Evolutionary conservation across 805 yeast species (phyloP).

Genomic region (Yarrowia keelungensis): DNA sequence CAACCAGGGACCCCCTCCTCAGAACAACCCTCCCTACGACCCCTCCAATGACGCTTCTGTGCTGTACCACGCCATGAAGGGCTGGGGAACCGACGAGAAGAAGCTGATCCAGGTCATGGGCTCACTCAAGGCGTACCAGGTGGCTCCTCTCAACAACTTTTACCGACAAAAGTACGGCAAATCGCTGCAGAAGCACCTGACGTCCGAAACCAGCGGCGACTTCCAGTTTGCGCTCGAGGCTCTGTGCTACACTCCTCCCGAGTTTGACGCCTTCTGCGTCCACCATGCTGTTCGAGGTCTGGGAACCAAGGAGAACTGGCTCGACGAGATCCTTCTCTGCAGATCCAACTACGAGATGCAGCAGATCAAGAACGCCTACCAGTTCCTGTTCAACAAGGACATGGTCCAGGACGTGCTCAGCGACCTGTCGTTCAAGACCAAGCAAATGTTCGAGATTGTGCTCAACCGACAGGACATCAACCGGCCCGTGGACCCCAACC

Average conservation of each 20-base stretch:
- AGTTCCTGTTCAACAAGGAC: conserved; percentile 40
- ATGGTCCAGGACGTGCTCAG: conserved; percentile 41
- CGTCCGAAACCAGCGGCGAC: conserved; percentile 43
- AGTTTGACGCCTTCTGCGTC: conserved; percentile 42
- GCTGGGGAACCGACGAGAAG: conserved; percentile 45
- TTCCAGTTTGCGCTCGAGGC: conserved; percentile 42
- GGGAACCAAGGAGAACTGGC: conserved; percentile 43
- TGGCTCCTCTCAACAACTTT: conserved; percentile 40
- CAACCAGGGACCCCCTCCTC: not conserved
- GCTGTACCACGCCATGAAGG: conserved; percentile 43
- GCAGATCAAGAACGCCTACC: conserved; percentile 43
- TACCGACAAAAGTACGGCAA: conserved; percentile 41
- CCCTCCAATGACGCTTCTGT: conserved; percentile 42
- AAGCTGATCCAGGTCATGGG: conserved; percentile 42
- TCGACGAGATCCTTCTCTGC: conserved; percentile 42
- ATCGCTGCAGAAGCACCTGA: conserved; percentile 41
- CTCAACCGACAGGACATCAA: conserved; percentile 41
- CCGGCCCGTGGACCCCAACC: conserved; percentile 29
- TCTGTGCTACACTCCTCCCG: conserved; percentile 43
- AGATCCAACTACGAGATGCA: conserved; percentile 43
- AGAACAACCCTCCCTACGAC: conserved; percentile 40
- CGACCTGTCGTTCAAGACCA: conserved; percentile 44
- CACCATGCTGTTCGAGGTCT: conserved; percentile 42
- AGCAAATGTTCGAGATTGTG: conserved; percentile 43
- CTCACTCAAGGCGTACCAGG: conserved; percentile 41